These are phyloP conservation scores for Hypseocharis bilobata DNA, from an alignment of 441 rosid genomes.

Conservation along the genomic window DNA sequence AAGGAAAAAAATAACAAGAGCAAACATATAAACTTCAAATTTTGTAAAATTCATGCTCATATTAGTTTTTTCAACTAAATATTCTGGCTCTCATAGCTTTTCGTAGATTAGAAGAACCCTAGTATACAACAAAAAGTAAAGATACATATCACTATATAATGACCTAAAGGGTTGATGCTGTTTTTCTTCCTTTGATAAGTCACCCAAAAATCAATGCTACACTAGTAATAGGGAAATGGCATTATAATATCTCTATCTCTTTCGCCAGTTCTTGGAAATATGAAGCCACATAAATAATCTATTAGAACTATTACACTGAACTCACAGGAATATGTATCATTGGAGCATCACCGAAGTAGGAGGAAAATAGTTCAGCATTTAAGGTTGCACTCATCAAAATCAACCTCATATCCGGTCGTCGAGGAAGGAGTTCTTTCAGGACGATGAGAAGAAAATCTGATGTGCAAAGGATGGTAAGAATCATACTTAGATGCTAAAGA, in stretches of 20 bases:
- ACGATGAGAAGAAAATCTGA: constrained; percentile 85
- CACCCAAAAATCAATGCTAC: neutral
- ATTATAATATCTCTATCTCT: neutral
- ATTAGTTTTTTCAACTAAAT: too few species aligned
- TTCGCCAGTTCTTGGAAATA: constrained; percentile 1
- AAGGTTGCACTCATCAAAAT: constrained; percentile 95
- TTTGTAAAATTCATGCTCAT: too few species aligned
- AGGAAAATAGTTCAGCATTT: constrained; percentile 89
- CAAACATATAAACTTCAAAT: neutral
- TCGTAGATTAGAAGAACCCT: neutral
- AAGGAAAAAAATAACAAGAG: constrained; percentile 6
- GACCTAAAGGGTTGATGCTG: neutral
- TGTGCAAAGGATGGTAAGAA: constrained; percentile 10
- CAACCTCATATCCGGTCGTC: constrained; percentile 82
- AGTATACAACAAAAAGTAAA: neutral
- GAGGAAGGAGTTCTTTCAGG: constrained; percentile 89
- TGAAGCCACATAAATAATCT: neutral
- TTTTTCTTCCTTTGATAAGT: neutral
- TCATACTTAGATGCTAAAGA: neutral
- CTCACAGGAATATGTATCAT: constrained; percentile 84
- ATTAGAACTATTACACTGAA: constrained; percentile 15
- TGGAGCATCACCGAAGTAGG: constrained; percentile 78
- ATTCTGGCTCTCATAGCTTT: too few species aligned
- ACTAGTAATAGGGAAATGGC: neutral
- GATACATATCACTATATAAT: neutral